Evolutionary conservation across 2,329 filamentous ascomycete genomes (phyloP).

Genomic region (Fusarium austroafricanum): DNA sequence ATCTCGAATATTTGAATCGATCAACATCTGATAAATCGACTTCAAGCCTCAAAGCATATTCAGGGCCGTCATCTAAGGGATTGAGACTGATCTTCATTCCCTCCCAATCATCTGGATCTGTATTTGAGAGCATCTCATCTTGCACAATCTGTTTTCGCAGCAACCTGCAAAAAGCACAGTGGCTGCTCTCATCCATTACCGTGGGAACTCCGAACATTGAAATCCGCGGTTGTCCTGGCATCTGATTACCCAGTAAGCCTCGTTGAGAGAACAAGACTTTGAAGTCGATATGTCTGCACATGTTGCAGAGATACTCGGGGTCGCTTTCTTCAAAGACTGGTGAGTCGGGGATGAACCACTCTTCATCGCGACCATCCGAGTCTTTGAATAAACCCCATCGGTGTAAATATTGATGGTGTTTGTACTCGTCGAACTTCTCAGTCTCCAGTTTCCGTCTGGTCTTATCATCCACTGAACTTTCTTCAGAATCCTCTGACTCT

Average conservation of each 20-base stretch:
- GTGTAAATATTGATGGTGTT: conserved; percentile 19
- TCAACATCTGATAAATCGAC: conserved; percentile 4
- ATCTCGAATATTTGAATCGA: not conserved
- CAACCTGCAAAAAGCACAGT: conserved; percentile 12
- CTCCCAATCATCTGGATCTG: not conserved
- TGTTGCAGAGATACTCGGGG: conserved; percentile 14
- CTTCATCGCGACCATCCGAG: conserved; percentile 14
- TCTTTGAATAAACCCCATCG: conserved; percentile 21
- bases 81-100: conserved; percentile 1
- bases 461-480: not conserved
- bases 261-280: not conserved
- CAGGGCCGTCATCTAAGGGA: not conserved
- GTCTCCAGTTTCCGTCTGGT: not conserved
- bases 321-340: not conserved
- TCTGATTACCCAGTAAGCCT: conserved; percentile 14
- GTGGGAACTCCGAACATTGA: not conserved
- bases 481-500: not conserved
- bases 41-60: conserved; percentile 7
- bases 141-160: not conserved
- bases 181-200: not conserved
- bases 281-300: conserved; percentile 28
- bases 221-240: conserved; percentile 15
- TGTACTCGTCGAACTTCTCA: conserved; percentile 9
- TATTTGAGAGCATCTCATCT: not conserved
- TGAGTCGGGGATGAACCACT: conserved; percentile 19